Percentiles rank a stretch among this genome's conserved stretches.
phyloP scores from a whole-genome alignment of 2,329 filamentous ascomycete species.

The Falciphora oryzae region DNA sequence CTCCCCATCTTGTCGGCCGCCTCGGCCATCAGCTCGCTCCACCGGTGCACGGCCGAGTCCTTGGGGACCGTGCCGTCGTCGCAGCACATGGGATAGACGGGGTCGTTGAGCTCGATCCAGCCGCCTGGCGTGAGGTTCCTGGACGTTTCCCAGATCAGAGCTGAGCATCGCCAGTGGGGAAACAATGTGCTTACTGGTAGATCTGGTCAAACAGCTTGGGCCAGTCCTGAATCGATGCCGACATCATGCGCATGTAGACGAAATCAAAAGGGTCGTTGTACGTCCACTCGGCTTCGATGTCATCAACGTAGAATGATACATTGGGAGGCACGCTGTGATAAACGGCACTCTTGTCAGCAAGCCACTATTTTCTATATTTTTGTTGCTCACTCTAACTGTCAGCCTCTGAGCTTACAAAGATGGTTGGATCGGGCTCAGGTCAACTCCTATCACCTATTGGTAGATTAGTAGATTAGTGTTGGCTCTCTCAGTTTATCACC shows the following conservation, averaged over 20 bases:
- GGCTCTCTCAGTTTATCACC: too few species aligned
- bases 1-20: constrained; percentile 16
- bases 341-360: too few species aligned
- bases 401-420: constrained; percentile 9
- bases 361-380: too few species aligned
- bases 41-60: constrained; percentile 19
- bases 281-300: constrained; percentile 18
- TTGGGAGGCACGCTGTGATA: constrained; percentile 16
- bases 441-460: constrained; percentile 17
- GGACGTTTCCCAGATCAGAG: not conserved
- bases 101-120: constrained; percentile 21
- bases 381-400: too few species aligned
- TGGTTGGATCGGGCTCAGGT: constrained; percentile 19
- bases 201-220: constrained; percentile 14
- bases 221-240: constrained; percentile 17
- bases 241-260: constrained; percentile 16
- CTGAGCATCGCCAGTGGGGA: too few species aligned
- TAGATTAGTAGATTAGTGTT: not conserved
- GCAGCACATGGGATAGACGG: constrained; percentile 15
- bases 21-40: constrained; percentile 15
- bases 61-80: constrained; percentile 21
- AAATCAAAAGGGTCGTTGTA: constrained; percentile 15
- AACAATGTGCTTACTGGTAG: constrained; percentile 8
- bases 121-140: constrained; percentile 19
- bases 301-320: constrained; percentile 18